Percentiles rank a stretch among this genome's conserved stretches.
phyloP scores from a whole-genome alignment of 768 basidiomycete genomes.

The Lepiota subincarnata region DNA sequence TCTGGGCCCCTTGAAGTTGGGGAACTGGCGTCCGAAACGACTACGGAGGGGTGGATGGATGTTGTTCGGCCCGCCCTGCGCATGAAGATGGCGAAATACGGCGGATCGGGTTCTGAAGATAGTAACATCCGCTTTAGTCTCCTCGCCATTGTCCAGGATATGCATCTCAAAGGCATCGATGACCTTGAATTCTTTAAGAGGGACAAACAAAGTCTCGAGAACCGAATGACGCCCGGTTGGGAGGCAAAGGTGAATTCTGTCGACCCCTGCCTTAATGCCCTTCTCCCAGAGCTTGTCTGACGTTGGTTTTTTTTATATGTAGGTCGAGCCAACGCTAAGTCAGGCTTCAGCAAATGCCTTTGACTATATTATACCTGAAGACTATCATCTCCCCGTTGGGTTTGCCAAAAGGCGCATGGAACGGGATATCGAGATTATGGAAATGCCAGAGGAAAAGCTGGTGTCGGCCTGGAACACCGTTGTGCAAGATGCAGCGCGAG shows the following conservation, averaged over 20 bases:
- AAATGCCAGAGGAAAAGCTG: constrained; percentile 36
- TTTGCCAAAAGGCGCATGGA: constrained; percentile 44
- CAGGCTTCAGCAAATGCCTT: constrained; percentile 23
- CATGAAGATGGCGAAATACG: constrained; percentile 58
- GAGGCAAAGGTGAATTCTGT: constrained; percentile 33
- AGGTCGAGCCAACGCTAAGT: constrained; percentile 39
- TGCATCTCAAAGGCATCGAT: constrained; percentile 45
- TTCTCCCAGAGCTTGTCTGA: not conserved
- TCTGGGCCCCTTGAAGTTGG: constrained; percentile 62
- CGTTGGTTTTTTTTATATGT: not conserved
- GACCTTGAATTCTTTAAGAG: constrained; percentile 49
- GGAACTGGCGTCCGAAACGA: constrained; percentile 31
- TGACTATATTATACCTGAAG: constrained; percentile 17
- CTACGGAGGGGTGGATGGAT: constrained; percentile 48
- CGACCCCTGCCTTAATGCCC: constrained; percentile 16
- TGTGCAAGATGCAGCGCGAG: constrained; percentile 33
- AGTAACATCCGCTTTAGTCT: constrained; percentile 56
- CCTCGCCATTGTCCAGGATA: constrained; percentile 54
- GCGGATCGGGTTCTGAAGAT: constrained; percentile 38
- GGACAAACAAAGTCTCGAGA: constrained; percentile 42
- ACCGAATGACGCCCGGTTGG: constrained; percentile 37
- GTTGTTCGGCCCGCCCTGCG: constrained; percentile 56
- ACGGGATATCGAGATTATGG: constrained; percentile 38
- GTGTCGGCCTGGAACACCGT: constrained; percentile 44
- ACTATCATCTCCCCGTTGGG: constrained; percentile 30